These are phyloP conservation scores for Trichoderma gamsii DNA, from an alignment of 495 filamentous ascomycete species.

Conservation along the genomic window DNA sequence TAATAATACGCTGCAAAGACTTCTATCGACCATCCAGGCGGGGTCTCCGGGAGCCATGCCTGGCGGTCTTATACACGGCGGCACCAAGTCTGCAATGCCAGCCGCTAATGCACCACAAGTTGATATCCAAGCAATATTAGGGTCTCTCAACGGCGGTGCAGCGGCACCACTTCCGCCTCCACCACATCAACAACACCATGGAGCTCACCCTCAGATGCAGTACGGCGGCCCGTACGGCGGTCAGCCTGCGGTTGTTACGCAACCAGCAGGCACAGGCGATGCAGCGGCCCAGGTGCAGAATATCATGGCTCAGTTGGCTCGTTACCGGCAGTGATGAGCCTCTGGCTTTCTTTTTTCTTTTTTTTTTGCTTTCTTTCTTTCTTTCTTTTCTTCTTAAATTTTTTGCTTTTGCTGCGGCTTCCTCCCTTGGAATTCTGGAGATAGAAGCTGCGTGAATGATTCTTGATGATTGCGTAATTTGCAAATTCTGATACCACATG, in stretches of 20 bases:
- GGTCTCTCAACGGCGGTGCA: constrained; percentile 20
- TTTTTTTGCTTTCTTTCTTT: background rate
- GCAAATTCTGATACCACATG: constrained; percentile 17
- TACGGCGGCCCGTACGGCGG: constrained; percentile 16
- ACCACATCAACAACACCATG: constrained; percentile 18
- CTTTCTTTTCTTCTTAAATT: background rate
- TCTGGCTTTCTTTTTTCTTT: background rate
- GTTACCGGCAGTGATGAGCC: constrained; percentile 36
- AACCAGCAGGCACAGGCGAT: constrained; percentile 20
- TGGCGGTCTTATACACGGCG: constrained; percentile 39
- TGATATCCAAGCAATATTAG: constrained; percentile 28
- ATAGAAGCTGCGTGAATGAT: background rate
- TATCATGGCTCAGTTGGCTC: constrained; percentile 45
- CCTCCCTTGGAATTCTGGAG: constrained; percentile 2
- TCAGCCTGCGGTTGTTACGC: background rate
- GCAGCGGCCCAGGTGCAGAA: constrained; percentile 37
- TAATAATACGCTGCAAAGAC: constrained; percentile 61
- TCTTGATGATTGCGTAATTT: constrained; percentile 15
- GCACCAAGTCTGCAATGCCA: constrained; percentile 26
- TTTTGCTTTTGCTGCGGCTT: background rate
- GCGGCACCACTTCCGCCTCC: background rate
- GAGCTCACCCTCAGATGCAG: constrained; percentile 22
- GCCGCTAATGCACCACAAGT: constrained; percentile 26
- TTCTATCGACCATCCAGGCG: constrained; percentile 56
- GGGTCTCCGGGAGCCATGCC: constrained; percentile 35